Evolutionary conservation across 176 grass and related monocot species (phyloP), one percentile per base, ranked within the genome.

Genomic region (Musa beccarii): DNA sequence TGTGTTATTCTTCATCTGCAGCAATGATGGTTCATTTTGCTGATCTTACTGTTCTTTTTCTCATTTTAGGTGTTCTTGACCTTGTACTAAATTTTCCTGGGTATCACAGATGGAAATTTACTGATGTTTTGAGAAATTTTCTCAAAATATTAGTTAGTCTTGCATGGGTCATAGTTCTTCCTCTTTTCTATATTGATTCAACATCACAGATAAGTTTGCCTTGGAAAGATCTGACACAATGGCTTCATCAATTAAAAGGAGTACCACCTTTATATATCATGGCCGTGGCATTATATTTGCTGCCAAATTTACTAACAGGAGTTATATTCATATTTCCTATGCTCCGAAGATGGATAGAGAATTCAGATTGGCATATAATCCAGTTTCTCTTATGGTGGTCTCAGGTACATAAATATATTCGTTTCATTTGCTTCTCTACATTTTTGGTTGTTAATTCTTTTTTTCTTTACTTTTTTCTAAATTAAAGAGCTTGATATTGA

Each of bases 11-110:
- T 61, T n/a, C n/a, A n/a, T 61, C 57, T 8, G 13, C 57, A 34
- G 26, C 3, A 2, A 16, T 14, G 1, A 68, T 34, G 8, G 2
- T 22, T 16, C 26, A 26, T 25, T 15, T 73, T 9, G 8, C 6
- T 15, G 72, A 29, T 10, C 0, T 15, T 6, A 74, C 14, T 74
- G 0, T 56, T 56, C 22, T 56, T 28, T 74, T 59, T 70, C 43
- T 70, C 19, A 28, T 56, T 74, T n/a, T 83, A 97, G 94, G 90
- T 76, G 59, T 93, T 78, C 87, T 97, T 79, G 94, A 93, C 79
- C 76, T 97, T 70, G 55, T 97, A 85, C 80, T 93, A 75, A 97
- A 93, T 78, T 97, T 97, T 55, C 90, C 94, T 78, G 94, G 94
- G 16, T 86, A 81, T 57, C 84, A 90, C 69, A 87, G 85, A 88